phyloP scores from a whole-genome alignment of 805 yeast genomes.

The Millerozyma miso region DNA sequence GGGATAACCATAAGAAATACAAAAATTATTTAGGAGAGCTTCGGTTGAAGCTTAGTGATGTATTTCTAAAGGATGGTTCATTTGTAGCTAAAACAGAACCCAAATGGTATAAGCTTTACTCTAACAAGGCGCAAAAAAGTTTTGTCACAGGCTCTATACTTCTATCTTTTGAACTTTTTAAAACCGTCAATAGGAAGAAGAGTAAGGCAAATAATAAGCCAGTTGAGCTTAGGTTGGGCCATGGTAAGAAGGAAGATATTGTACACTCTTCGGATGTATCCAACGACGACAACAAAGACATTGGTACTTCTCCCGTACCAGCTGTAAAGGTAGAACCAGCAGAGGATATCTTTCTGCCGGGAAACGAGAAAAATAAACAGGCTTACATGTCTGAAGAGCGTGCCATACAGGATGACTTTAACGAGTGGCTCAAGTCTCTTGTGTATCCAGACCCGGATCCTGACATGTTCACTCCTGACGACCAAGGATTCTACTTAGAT shows the following conservation, averaged over 20 bases:
- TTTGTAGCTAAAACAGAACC: slow-evolving; percentile 21
- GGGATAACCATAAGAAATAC: slow-evolving; percentile 37
- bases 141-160: slow-evolving; percentile 48
- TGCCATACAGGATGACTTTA: slow-evolving; percentile 10
- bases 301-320: slow-evolving; percentile 2
- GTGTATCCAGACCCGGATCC: slow-evolving; percentile 18
- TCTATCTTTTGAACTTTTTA: slow-evolving; percentile 36
- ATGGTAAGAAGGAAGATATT: background rate
- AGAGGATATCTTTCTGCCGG: slow-evolving; percentile 6
- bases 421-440: slow-evolving; percentile 25
- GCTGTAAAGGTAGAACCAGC: slow-evolving; percentile 5
- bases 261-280: slow-evolving; percentile 1
- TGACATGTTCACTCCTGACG: slow-evolving; percentile 19
- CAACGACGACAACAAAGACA: slow-evolving; percentile 1
- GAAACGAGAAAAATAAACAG: slow-evolving; percentile 7
- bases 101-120: slow-evolving; percentile 44
- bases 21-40: slow-evolving; percentile 39
- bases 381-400: slow-evolving; percentile 1
- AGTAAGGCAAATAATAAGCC: background rate
- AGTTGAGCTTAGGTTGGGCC: background rate
- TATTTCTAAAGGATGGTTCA: slow-evolving; percentile 17
- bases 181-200: slow-evolving; percentile 12
- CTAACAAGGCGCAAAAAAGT: slow-evolving; percentile 33
- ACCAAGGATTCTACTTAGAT: slow-evolving; percentile 38
- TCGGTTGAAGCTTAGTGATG: slow-evolving; percentile 24